Evolutionary conservation across 306 rosid genomes (phyloP), one percentile per base, ranked within the genome.

Genomic region (Cicer arietinum): DNA sequence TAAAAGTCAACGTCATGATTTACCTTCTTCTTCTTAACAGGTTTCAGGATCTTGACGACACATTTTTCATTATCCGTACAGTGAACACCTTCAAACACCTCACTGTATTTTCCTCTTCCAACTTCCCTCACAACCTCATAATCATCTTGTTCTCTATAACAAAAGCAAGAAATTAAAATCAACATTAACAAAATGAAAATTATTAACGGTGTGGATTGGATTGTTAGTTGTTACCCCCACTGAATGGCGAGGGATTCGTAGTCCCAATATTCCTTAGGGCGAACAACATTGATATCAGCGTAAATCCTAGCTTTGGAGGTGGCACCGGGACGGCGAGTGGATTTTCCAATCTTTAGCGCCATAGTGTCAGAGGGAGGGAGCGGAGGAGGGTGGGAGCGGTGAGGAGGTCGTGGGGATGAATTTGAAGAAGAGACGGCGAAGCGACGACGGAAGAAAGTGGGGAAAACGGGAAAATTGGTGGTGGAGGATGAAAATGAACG

Each of bases 341-440:
- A 67, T 73, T 92, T 92, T 7, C 93, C 95, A 67, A 92, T 92
- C 87, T 90, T 90, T 84, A 88, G 96, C 78, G 97, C 97, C 97
- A 92, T 91, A 78, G 86, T 88, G 86, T 80, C 91, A 25, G 69
- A 41, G 20, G 82, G 69, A 41, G 66, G 69, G 17, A 65, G 77
- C 37, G 84, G 79, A 3, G 61, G 41, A 74, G 44, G 18, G 41
- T 64, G 87, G 2, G 18, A 45, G 72, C 6, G 89, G 71, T n/a
- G 25, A 72, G 25, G 37, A 72, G 14, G 72, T 65, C 67, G 82
- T 54, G 87, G 64, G 17, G 79, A 44, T 6, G 90, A 63, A 73
- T 90, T 22, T 30, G 89, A 43, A 6, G 89, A 58, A 2, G 84
- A 84, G 8, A 87, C 61, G 6, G 84, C 77, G 62, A 82, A 67